Percentiles rank a stretch among this genome's conserved stretches.
Evolutionary conservation across 1,284 basidiomycete genomes (phyloP).

Genomic region (Leucoagaricus sp.): DNA sequence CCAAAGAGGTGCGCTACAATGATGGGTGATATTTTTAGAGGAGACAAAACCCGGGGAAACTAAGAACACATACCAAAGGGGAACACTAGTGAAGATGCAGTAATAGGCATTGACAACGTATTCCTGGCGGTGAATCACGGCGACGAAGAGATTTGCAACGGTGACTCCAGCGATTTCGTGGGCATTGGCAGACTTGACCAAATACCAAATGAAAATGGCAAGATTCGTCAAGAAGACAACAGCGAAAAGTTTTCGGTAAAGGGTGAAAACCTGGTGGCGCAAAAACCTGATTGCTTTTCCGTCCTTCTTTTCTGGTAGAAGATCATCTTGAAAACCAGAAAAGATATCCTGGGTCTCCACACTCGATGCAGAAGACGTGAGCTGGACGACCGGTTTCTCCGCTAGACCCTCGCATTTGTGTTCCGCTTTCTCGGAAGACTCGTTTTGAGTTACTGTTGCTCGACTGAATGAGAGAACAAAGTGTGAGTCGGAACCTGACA

Average conservation of each 20-base stretch:
- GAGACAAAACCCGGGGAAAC: neutral
- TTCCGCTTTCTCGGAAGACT: too few relatives aligned
- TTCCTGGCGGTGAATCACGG: conserved; percentile 38
- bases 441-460: too few relatives aligned
- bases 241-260: conserved; percentile 29
- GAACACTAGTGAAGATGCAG: conserved; percentile 31
- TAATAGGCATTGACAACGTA: conserved; percentile 38
- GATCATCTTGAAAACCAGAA: conserved; percentile 17
- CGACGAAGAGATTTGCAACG: conserved; percentile 36
- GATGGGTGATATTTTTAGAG: neutral
- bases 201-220: conserved; percentile 29
- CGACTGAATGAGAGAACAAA: too few relatives aligned
- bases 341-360: conserved; percentile 19
- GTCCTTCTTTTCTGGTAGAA: conserved; percentile 26
- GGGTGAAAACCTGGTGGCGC: conserved; percentile 27
- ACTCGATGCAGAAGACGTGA: too few relatives aligned
- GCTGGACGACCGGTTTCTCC: too few relatives aligned
- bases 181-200: conserved; percentile 27
- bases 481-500: too few relatives aligned
- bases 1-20: conserved; percentile 25
- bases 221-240: conserved; percentile 33
- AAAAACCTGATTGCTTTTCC: neutral
- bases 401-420: too few relatives aligned
- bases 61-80: conserved; percentile 26
- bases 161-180: conserved; percentile 34